Base-by-base conservation (phyloP, 768 basidiomycete species). In the Psilocybe tampanensis region DNA sequence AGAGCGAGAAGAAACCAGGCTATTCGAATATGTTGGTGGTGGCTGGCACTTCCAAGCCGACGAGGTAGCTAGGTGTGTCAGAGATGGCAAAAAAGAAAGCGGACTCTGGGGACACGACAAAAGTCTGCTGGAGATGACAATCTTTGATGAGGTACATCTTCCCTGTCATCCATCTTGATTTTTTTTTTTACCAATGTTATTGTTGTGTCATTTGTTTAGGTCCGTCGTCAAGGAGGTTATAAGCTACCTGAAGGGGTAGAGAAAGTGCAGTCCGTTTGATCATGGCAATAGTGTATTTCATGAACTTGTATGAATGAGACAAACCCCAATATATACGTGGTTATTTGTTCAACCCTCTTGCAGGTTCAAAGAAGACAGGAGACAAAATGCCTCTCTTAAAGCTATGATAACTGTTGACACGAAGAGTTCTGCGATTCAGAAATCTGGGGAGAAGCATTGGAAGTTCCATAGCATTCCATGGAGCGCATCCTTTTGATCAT, bases 21-120 rank as follows among this genome's bases (percentile, higher is more conserved):
- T 64, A 23, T 84, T 88, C 59, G 76, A 83, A 41, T 86, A 87
- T 64, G 72, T 79, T 3, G 91, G 90, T 9, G 76, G 75, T 32
- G 94, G 92, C 8, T 91, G 84, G 88, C 84, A 92, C 69, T 95
- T 87, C 71, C 83, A 95, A 70, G 92, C 93, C 2, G 94, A 95
- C 64, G 92, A 95, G 58, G 92, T 93, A 11, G 93, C 90, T 17
- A 72, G 90, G 47, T 91, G 89, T 65, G 75, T 93, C 19, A 72
- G 85, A 36, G 87, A 88, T 51, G 88, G 88, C 2, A 90, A 88
- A 76, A 73, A 74, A 22, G 86, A 94, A 72, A 92, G 91, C 64
- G 76, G 76, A 3, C 64, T 85, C 29, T 94, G 92, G 90, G 81
- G 86, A 1, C 88, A 88, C 62, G 83, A 86, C 42, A 93, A 94